Conservation (phyloP, 345 rosid genomes). For the Moricandia moricandioides region DNA sequence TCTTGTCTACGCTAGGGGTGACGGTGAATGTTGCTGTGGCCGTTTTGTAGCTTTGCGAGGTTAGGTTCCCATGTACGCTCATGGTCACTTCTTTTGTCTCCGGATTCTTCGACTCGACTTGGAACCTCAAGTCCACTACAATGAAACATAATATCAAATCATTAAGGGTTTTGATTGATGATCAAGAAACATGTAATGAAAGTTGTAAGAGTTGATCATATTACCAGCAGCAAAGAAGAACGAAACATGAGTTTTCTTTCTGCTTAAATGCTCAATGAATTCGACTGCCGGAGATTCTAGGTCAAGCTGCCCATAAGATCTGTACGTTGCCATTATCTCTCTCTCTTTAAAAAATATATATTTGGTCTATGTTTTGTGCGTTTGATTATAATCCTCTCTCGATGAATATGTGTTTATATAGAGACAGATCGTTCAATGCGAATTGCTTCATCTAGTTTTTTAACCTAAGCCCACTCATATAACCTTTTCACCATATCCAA, state of each 20-base stretch:
- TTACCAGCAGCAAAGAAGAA: background rate
- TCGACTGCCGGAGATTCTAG: background rate
- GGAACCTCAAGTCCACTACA: background rate
- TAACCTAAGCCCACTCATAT: background rate
- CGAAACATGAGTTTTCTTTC: background rate
- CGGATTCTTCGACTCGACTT: background rate
- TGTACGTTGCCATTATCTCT: background rate
- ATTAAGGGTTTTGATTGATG: background rate
- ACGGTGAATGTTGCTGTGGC: background rate
- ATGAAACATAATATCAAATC: background rate
- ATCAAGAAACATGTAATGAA: background rate
- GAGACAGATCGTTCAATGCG: background rate
- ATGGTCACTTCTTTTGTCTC: background rate
- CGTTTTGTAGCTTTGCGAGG: background rate
- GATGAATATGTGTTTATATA: background rate
- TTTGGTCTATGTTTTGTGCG: background rate
- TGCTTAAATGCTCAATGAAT: background rate
- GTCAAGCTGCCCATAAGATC: background rate
- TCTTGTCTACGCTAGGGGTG: background rate
- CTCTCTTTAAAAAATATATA: background rate
- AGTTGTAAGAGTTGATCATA: background rate
- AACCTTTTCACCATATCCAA: slow-evolving; percentile 2
- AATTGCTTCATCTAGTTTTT: background rate
- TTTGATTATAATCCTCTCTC: background rate
- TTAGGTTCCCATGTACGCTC: background rate